Base-by-base conservation (phyloP, 2,329 filamentous ascomycete species). In the Nemania bipapillata region DNA sequence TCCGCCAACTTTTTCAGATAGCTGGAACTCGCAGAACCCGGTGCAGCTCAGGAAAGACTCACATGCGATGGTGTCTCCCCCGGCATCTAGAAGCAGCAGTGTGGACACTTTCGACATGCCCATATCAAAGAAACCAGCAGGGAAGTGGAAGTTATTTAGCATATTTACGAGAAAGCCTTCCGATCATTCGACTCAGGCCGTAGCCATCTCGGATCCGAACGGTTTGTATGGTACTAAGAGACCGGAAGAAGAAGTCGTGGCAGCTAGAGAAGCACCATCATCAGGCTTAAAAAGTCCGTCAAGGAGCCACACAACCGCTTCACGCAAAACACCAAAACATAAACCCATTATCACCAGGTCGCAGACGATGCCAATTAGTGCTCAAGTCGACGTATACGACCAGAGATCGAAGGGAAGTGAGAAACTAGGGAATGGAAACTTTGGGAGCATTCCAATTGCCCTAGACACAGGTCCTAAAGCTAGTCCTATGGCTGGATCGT, bases 141-240 rank as follows among this genome's bases (percentile, higher is more conserved):
- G 85, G 24, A 88, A 85, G 78, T 87, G 87, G 81, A 89, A 86
- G 63, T 74, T 90, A n/a, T 88, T 91, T 70, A 85, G 84, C 9
- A 75, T 86, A 26, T 88, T 88, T 74, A 81, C 83, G 58, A 84
- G 80, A 75, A 85, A 83, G 70, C 73, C 79, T 37, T 71, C 80
- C 6, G 79, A 80, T 20, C 71, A 72, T 28, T 42, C 70, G 3
- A 65, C 56, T 37, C 20, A 56, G 22, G 56, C 66, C 35, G 47
- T 64, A 28, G 50, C 69, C 8, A 71, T 68, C 35, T 66, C 75
- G 12, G 72, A 72, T 42, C 58, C 68, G 15, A 74, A 68, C 61
- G 76, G 72, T 8, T 67, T 72, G 24, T 72, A 71, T 62, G 65
- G 66, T 49, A 58, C 69, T 5, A 69, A 65, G 42, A 70, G 58